These are phyloP conservation scores for Teunomyces panamensis DNA, from an alignment of 805 yeast genomes.

Conservation along the genomic window DNA sequence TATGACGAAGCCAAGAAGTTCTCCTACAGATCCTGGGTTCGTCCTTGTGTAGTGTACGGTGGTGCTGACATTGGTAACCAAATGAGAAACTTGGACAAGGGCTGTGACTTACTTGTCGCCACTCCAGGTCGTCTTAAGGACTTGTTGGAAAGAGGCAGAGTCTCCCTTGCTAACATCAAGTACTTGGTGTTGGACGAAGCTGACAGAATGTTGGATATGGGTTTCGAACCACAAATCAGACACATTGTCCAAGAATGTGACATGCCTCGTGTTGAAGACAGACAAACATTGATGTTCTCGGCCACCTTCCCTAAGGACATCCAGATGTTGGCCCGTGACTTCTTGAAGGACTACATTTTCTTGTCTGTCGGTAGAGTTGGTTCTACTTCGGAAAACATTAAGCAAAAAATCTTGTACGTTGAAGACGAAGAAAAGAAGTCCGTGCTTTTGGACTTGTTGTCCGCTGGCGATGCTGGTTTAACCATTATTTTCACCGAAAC, in stretches of 20 bases:
- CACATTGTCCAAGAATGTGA: slow-evolving; percentile 96
- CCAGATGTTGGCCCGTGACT: slow-evolving; percentile 95
- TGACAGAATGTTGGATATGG: slow-evolving; percentile 99
- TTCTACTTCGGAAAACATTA: slow-evolving; percentile 97
- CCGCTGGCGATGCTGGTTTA: slow-evolving; percentile 77
- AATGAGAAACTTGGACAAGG: slow-evolving; percentile 82
- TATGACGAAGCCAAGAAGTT: slow-evolving; percentile 94
- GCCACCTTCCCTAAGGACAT: slow-evolving; percentile 99
- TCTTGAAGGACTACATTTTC: slow-evolving; percentile 92
- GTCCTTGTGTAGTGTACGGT: slow-evolving; percentile 95
- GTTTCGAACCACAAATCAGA: slow-evolving; percentile 99
- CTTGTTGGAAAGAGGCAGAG: slow-evolving; percentile 89
- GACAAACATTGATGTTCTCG: slow-evolving; percentile 98
- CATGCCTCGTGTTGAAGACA: slow-evolving; percentile 86
- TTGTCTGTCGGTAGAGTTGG: slow-evolving; percentile 98
- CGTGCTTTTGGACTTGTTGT: slow-evolving; percentile 77
- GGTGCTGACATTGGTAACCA: slow-evolving; percentile 94
- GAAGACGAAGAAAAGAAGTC: slow-evolving; percentile 93
- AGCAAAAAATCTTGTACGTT: slow-evolving; percentile 88
- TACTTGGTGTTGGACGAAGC: slow-evolving; percentile 97
- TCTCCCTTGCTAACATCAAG: slow-evolving; percentile 84
- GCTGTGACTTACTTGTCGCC: slow-evolving; percentile 95
- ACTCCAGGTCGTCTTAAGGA: slow-evolving; percentile 99
- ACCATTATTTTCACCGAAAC: slow-evolving; percentile 97
- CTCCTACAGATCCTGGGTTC: slow-evolving; percentile 97